Base-by-base conservation (phyloP, 352 stramenopile genomes). In the Phytophthora foliorum region DNA sequence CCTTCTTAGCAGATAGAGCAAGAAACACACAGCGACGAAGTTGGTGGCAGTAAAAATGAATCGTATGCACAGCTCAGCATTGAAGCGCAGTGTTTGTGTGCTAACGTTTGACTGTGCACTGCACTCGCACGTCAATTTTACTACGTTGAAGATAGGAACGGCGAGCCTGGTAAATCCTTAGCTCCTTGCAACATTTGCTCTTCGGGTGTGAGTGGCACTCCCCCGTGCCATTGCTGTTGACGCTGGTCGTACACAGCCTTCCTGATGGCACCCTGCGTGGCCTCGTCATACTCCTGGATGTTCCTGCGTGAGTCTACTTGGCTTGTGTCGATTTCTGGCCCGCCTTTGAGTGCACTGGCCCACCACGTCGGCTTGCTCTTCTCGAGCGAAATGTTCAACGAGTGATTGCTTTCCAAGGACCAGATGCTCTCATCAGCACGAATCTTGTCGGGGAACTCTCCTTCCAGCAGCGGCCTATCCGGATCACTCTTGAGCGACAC, bases 311-410 rank as follows among this genome's bases (percentile, higher is more conserved):
- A 98, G 63, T 99, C 94, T 25, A 99, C 96, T 74, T 98, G 92
- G 25, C 81, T 95, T 34, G 98, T 98, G 82, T 99, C 97, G 75
- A 99, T 99, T 69, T 98, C 95, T 6, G 91, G 82, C 60, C 99
- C 97, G 19, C 89, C 90, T 46, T 89, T 71, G 4, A 98, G 71
- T 3, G 98, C 95, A 57, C 82, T 91, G 34, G 97, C 96, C 98
- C 98, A 99, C 98, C 98, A 99, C 82, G 98, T 98, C 72, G 98
- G 97, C 57, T 96, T 85, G 72, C 98, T 97, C 76, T 99, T 99
- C 69, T 98, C 91, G 3, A 99, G 77, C 38, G 90, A 98, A 16
- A 99, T 77, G 24, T 91, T 80, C 31, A 96, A 64, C 48, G 72
- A 87, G 25, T 75, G 66, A 14, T 78, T 82, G 60, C 62, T 81